A percentile compares a stretch with the other conserved stretches of the same genome.
Evolutionary conservation across 805 yeast species (phyloP).

Genomic region (Ogataea nitratoaversa): DNA sequence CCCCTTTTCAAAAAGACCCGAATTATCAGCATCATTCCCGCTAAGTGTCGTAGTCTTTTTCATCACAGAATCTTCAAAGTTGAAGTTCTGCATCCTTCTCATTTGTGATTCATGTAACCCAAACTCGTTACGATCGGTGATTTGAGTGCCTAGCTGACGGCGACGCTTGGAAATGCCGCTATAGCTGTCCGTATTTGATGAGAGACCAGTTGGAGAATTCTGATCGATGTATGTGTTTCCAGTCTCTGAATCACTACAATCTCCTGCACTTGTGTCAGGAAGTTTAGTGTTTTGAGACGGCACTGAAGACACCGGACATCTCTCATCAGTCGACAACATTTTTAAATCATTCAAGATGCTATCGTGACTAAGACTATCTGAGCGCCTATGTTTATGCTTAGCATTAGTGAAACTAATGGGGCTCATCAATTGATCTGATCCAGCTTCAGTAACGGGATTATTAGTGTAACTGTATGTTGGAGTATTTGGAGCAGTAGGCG

Average conservation of each 20-base stretch:
- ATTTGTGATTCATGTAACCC: slow-evolving; percentile 1
- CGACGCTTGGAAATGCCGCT: no score
- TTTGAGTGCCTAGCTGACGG: neutral
- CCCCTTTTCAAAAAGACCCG: neutral
- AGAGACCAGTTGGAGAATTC: no score
- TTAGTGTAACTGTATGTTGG: no score
- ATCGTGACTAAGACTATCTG: neutral
- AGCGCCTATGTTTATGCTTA: neutral
- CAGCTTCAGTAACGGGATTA: no score
- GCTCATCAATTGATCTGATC: neutral
- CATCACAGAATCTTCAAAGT: slow-evolving; percentile 4
- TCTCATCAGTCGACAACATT: neutral
- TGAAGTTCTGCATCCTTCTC: slow-evolving; percentile 12
- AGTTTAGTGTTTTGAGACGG: no score
- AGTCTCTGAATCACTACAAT: no score
- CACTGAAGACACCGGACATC: no score
- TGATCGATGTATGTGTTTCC: no score
- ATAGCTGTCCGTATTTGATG: no score
- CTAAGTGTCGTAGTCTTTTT: neutral
- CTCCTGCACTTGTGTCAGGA: no score
- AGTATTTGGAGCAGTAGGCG: no score
- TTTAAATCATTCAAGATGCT: slow-evolving; percentile 1
- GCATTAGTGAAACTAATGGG: neutral
- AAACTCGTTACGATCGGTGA: neutral
- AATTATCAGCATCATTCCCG: neutral